Base-by-base conservation (phyloP, 2,329 filamentous ascomycete species). In the Paraconiothyrium brasiliense region DNA sequence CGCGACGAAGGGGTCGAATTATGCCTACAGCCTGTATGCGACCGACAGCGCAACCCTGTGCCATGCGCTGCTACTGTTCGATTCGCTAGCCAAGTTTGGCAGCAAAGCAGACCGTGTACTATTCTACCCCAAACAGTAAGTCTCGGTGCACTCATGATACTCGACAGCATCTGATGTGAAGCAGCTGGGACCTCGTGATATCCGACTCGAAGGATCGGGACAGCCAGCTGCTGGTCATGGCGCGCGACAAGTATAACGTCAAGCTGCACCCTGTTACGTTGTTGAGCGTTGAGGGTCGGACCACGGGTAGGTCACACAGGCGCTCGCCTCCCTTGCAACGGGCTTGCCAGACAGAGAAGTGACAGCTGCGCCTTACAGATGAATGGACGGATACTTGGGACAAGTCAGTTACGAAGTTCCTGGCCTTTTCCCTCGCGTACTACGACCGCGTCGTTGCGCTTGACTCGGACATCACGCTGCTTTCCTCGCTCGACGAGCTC, bases 401-500 rank as follows among this genome's bases (percentile, higher is more conserved):
- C 59, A 84, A 86, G 39, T 88, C 86, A 2, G 88, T 87, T 68
- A 89, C 88, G 24, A 92, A 92, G 72, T 84, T 91, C 37, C 83
- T 90, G 22, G 87, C 89, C 2, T 92, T 91, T 72, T 89, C 89
- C 61, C 86, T 90, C 56, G 86, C 85, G 0, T 82, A 88, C 58
- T 92, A 91, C 72, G 77, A 83, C 22, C 82, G 86, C 43, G 80
- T 88, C 24, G 80, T 89, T 37, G 81, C 84, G 54, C 77, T 89
- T 49, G 86, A 92, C 73, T 89, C 88, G 9, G 90, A 92, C 70
- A 82, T 86, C 24, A 85, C 85, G 1, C 78, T 92, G 3, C 82
- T 90, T 11, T 67, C 88, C 61, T 78, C 82, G 24, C 85, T 92
- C 82, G 90, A 93, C 67, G 89, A 92, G 58, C 82, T 92, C 0